Evolutionary conservation across 345 rosid species (phyloP).

Genomic region (Lepidium didymum): DNA sequence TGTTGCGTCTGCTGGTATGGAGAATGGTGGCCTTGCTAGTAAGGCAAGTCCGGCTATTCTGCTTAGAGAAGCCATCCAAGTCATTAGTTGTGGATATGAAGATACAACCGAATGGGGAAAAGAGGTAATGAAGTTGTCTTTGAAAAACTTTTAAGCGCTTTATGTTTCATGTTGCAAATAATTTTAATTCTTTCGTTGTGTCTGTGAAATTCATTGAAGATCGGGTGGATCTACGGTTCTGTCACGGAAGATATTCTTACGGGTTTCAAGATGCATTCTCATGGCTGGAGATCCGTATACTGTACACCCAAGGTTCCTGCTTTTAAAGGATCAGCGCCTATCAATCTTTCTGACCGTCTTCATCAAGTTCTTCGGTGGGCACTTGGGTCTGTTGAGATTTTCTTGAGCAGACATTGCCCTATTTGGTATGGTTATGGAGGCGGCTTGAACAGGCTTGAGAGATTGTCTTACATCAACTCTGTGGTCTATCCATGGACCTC

Average conservation of each 20-base stretch:
- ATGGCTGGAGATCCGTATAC: constrained; percentile 73
- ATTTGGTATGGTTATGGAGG: constrained; percentile 78
- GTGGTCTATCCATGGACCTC: constrained; percentile 61
- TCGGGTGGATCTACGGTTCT: constrained; percentile 68
- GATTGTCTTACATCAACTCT: constrained; percentile 57
- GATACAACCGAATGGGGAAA: constrained; percentile 78
- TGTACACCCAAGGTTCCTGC: constrained; percentile 55
- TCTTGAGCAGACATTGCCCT: constrained; percentile 67
- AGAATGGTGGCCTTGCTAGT: constrained; percentile 48
- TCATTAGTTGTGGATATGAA: constrained; percentile 65
- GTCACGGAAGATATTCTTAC: constrained; percentile 62
- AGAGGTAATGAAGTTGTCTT: constrained; percentile 37
- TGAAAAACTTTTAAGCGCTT: not conserved
- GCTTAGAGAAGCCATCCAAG: constrained; percentile 73
- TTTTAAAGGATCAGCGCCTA: constrained; percentile 57
- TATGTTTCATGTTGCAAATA: not conserved
- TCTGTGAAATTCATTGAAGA: constrained; percentile 18
- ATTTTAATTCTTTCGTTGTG: not conserved
- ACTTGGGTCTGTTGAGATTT: constrained; percentile 62
- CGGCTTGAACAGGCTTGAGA: constrained; percentile 56
- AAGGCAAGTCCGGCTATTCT: constrained; percentile 50
- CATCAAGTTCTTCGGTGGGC: constrained; percentile 63
- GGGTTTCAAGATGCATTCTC: constrained; percentile 74
- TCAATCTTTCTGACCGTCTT: constrained; percentile 57
- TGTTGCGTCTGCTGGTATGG: constrained; percentile 45